phyloP scores from a whole-genome alignment of 805 yeast genomes.

The Hanseniaspora lachancei region DNA sequence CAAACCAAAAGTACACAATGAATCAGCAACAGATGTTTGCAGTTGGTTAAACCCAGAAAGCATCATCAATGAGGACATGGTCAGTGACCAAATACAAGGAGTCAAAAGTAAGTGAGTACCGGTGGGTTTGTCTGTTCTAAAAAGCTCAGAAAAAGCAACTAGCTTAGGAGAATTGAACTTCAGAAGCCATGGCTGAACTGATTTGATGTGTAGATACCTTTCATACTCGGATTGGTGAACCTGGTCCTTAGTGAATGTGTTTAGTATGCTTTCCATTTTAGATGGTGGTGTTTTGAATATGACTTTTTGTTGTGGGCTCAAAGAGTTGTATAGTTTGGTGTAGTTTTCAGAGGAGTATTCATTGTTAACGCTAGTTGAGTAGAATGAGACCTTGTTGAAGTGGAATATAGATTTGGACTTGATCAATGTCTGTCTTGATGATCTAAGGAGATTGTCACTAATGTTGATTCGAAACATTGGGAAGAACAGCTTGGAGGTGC shows the following conservation, averaged over 20 bases:
- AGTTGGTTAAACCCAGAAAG: conserved; percentile 26
- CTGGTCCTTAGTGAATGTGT: conserved; percentile 22
- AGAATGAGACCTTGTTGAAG: neutral
- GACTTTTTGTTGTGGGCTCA: neutral
- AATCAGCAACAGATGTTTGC: neutral
- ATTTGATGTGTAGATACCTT: conserved; percentile 22
- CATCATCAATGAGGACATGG: conserved; percentile 74
- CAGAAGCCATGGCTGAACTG: conserved; percentile 23
- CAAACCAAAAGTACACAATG: neutral
- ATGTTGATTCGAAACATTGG: neutral
- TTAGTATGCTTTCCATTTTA: conserved; percentile 1
- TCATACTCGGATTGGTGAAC: conserved; percentile 34
- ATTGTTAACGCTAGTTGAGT: neutral
- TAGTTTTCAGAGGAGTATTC: conserved; percentile 3
- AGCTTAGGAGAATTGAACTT: conserved; percentile 49
- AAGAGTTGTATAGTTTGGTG: neutral
- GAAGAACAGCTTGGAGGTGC: neutral
- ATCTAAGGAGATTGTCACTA: neutral
- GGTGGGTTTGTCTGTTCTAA: conserved; percentile 90
- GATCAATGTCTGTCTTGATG: neutral
- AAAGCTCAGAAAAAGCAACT: conserved; percentile 84
- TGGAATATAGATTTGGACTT: neutral
- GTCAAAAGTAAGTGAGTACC: conserved; percentile 74
- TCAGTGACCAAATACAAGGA: conserved; percentile 87
- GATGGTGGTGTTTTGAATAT: conserved; percentile 10